A percentile compares a stretch with the other conserved stretches of the same genome.
Evolutionary conservation across 2,329 filamentous ascomycete species (phyloP).

Genomic region (Diaporthe helianthi): DNA sequence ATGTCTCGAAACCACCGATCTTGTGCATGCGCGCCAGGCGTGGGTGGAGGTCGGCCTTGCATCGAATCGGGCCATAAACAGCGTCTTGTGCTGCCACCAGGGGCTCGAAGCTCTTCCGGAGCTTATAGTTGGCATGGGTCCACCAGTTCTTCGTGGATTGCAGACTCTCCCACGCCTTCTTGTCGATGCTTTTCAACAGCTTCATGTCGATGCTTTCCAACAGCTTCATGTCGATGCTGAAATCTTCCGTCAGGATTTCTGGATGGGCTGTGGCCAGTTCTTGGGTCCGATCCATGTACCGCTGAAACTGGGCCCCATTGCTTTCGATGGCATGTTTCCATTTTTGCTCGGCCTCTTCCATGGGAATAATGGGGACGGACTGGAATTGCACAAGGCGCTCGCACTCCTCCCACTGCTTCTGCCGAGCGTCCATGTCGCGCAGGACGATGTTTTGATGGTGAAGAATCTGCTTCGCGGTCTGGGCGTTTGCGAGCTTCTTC

Average conservation of each 20-base stretch:
- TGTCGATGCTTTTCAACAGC: not conserved
- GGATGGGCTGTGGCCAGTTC: not conserved
- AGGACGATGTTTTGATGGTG: not conserved
- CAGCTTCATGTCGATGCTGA: not conserved
- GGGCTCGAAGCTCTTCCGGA: not conserved
- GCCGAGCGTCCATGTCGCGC: not conserved
- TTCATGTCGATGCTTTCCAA: too few relatives aligned
- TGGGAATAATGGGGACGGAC: fast-evolving
- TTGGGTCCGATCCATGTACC: too few relatives aligned
- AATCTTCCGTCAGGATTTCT: not conserved
- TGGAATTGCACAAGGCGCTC: not conserved
- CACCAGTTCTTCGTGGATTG: not conserved
- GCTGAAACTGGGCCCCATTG: too few relatives aligned
- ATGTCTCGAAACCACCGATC: not conserved
- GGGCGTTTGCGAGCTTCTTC: not conserved
- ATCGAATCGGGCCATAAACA: not conserved
- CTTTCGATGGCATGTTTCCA: not conserved
- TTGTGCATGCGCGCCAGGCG: not conserved
- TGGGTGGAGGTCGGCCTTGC: not conserved
- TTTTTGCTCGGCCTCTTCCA: not conserved
- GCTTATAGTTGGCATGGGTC: fast-evolving
- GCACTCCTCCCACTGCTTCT: not conserved
- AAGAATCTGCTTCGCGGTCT: fast-evolving
- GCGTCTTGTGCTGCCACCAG: not conserved
- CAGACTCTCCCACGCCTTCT: not conserved